These are phyloP conservation scores for Fremontodendron californicum DNA, from an alignment of 345 rosid genomes.

Conservation along the genomic window DNA sequence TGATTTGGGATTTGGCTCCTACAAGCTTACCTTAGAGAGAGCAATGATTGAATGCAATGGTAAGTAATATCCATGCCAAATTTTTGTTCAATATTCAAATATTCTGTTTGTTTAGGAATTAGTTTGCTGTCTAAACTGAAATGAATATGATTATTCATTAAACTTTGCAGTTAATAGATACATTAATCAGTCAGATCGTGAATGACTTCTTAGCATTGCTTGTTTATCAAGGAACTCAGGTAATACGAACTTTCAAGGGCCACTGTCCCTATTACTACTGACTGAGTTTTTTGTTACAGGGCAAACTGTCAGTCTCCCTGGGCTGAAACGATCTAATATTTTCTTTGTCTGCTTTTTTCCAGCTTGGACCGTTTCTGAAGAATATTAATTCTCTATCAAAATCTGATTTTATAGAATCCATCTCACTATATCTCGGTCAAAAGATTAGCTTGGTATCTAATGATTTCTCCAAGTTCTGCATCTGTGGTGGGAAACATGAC, in stretches of 20 bases:
- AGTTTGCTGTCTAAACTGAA: neutral
- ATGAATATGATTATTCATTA: neutral
- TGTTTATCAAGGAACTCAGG: constrained; percentile 86
- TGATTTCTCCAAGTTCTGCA: constrained; percentile 79
- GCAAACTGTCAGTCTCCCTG: neutral
- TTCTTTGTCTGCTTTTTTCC: constrained; percentile 7
- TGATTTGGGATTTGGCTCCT: constrained; percentile 76
- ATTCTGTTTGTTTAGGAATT: neutral
- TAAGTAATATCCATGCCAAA: constrained; percentile 51
- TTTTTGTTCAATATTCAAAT: neutral
- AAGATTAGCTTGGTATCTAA: constrained; percentile 51
- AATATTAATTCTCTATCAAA: constrained; percentile 56
- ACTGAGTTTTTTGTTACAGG: neutral
- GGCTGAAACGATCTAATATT: neutral
- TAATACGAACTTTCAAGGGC: constrained; percentile 14
- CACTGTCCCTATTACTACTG: no score
- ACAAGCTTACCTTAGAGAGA: constrained; percentile 69
- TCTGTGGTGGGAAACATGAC: no score
- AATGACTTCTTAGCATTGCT: constrained; percentile 81
- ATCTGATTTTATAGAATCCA: constrained; percentile 60
- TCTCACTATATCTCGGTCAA: constrained; percentile 60
- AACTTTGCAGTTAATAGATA: constrained; percentile 62
- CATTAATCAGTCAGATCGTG: constrained; percentile 71
- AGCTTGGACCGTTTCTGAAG: constrained; percentile 66
- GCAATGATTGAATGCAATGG: constrained; percentile 83